Evolutionary conservation across 2,329 filamentous ascomycete genomes (phyloP).

Genomic region (Epichloe baconii): DNA sequence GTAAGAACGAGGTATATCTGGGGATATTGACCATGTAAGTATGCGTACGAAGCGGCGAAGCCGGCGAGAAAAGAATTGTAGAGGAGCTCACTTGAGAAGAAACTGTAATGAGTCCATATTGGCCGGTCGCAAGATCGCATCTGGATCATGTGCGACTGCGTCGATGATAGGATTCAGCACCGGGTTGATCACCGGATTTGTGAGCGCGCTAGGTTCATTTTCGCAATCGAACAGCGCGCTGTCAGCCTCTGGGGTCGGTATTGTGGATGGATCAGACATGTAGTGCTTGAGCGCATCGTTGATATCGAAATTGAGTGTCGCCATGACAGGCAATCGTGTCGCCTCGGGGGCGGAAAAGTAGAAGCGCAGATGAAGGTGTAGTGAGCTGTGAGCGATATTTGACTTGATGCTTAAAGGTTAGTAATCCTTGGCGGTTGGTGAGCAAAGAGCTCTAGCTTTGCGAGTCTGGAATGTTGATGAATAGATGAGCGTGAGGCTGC

Average conservation of each 20-base stretch:
- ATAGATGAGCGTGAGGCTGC: not conserved
- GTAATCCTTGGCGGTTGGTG: not conserved
- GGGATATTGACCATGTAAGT: constrained; percentile 30
- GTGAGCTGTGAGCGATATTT: not conserved
- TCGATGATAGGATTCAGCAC: constrained; percentile 88
- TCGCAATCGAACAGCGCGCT: constrained; percentile 79
- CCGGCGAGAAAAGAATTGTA: not conserved
- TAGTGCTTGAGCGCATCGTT: constrained; percentile 95
- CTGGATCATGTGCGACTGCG: constrained; percentile 80
- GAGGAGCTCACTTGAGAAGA: constrained; percentile 71
- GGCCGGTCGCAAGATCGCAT: constrained; percentile 65
- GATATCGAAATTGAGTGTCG: constrained; percentile 80
- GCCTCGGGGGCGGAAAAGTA: constrained; percentile 9
- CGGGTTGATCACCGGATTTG: constrained; percentile 65
- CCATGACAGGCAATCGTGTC: constrained; percentile 36
- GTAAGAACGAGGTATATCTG: constrained; percentile 72
- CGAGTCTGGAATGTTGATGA: not conserved
- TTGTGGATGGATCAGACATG: constrained; percentile 77
- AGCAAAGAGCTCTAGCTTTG: not conserved
- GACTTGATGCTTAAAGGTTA: not conserved
- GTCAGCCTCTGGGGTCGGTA: constrained; percentile 79
- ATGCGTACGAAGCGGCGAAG: not conserved
- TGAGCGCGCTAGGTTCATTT: constrained; percentile 75
- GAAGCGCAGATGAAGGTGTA: not conserved
- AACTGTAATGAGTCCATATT: constrained; percentile 92